phyloP scores from a whole-genome alignment of 2,329 filamentous ascomycete species.

The Iodosphaeria phyllophila region DNA sequence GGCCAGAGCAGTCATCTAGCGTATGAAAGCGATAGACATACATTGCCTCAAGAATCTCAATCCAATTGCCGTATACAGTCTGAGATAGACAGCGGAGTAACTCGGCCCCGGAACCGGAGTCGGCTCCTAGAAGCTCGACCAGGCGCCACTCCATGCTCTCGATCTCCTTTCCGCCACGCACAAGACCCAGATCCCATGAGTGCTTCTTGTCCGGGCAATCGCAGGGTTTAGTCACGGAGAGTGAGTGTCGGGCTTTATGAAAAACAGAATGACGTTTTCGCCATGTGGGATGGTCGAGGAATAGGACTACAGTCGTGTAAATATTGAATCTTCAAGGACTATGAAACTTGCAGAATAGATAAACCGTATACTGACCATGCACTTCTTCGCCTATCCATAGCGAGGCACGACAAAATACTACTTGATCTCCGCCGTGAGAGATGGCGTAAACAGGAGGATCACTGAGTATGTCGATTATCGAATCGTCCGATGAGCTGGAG shows the following conservation, averaged over 20 bases:
- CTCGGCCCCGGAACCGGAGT: background rate
- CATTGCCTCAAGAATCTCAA: constrained; percentile 16
- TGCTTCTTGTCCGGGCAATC: background rate
- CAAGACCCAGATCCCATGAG: background rate
- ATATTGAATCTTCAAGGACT: background rate
- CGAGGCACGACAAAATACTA: constrained; percentile 15
- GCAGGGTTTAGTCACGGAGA: constrained; percentile 2
- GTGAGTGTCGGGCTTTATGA: constrained; percentile 6
- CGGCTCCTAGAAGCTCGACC: constrained; percentile 5
- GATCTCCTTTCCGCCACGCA: constrained; percentile 5
- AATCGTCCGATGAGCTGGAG: background rate
- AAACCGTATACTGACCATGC: constrained; percentile 6
- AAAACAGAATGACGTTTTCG: constrained; percentile 4
- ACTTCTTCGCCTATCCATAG: constrained; percentile 13
- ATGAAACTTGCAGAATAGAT: background rate
- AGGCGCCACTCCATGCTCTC: constrained; percentile 12
- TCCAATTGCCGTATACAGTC: constrained; percentile 15
- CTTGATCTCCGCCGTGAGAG: constrained; percentile 7
- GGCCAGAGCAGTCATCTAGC: constrained; percentile 2
- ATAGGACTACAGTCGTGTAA: constrained; percentile 9
- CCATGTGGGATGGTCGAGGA: constrained; percentile 13
- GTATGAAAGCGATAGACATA: constrained; percentile 3
- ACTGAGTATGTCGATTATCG: constrained; percentile 5
- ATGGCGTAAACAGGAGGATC: constrained; percentile 6
- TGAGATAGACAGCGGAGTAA: constrained; percentile 5